Percentiles rank a stretch among this genome's conserved stretches.
Evolutionary conservation across 2,329 filamentous ascomycete species (phyloP).

Genomic region (Venturia oleaginea): DNA sequence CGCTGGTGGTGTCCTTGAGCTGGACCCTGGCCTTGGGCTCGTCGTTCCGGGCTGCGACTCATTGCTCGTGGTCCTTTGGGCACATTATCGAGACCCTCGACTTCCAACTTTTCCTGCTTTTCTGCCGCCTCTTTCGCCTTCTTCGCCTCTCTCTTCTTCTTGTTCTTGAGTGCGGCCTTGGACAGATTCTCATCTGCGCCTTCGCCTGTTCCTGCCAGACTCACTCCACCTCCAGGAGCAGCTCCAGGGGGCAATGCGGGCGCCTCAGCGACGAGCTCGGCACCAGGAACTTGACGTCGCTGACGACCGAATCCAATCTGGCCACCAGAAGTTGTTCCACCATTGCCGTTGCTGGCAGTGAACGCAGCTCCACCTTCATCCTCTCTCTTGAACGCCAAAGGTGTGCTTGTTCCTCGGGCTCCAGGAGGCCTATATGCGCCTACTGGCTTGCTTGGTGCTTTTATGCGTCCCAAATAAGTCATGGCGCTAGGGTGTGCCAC

Average conservation of each 20-base stretch:
- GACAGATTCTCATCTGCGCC: slow-evolving; percentile 64
- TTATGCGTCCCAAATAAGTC: slow-evolving; percentile 73
- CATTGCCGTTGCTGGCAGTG: slow-evolving; percentile 61
- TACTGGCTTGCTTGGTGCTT: slow-evolving; percentile 94
- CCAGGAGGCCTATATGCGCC: slow-evolving; percentile 94
- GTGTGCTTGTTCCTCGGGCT: slow-evolving; percentile 78
- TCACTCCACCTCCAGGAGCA: slow-evolving; percentile 56
- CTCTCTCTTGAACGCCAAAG: slow-evolving; percentile 92
- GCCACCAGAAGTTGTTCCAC: slow-evolving; percentile 46
- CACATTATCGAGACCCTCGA: slow-evolving; percentile 12
- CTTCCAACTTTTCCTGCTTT: slow-evolving; percentile 28
- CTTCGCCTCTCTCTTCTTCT: slow-evolving; percentile 95
- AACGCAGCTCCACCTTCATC: slow-evolving; percentile 92
- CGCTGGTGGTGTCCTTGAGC: slow-evolving; percentile 46
- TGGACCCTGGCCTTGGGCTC: slow-evolving; percentile 44
- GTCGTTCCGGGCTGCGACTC: slow-evolving; percentile 57
- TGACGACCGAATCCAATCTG: slow-evolving; percentile 73
- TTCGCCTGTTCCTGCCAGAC: slow-evolving; percentile 54
- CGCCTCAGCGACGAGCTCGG: slow-evolving; percentile 58
- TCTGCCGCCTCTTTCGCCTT: slow-evolving; percentile 75
- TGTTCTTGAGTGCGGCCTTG: slow-evolving; percentile 86
- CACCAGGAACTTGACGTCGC: slow-evolving; percentile 73
- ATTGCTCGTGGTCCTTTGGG: slow-evolving; percentile 16
- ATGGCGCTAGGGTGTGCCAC: slow-evolving; percentile 73
- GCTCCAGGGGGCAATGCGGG: slow-evolving; percentile 55